Conservation (phyloP, 345 rosid species). For the Euphorbia lathyris region DNA sequence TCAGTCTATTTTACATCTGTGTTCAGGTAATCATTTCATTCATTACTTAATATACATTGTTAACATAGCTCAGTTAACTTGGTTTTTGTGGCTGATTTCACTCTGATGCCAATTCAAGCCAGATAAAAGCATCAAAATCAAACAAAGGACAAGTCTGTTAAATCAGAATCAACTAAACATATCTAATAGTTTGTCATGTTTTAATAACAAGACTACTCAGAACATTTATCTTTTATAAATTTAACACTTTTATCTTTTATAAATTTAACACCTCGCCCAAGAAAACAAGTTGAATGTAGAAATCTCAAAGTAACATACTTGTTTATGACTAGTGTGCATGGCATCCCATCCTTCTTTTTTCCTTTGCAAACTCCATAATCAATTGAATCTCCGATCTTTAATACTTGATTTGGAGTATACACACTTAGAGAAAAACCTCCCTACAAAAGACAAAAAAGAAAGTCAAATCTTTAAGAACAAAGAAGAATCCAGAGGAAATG, state of each 20-base stretch:
- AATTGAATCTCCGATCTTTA: constrained; percentile 73
- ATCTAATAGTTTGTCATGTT: neutral
- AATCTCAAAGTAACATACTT: constrained; percentile 42
- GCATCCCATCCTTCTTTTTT: constrained; percentile 68
- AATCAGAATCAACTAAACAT: neutral
- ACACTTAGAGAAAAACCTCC: constrained; percentile 78
- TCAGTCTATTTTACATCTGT: no score
- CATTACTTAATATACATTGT: no score
- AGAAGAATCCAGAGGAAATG: neutral
- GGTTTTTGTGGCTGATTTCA: neutral
- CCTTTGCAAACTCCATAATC: constrained; percentile 91
- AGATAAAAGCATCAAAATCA: neutral
- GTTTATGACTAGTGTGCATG: constrained; percentile 68
- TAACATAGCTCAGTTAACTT: no score
- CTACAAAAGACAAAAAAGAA: constrained; percentile 34
- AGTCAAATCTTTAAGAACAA: neutral
- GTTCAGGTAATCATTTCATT: no score
- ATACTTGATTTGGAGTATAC: constrained; percentile 55
- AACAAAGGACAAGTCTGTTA: neutral
- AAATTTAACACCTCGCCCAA: no score
- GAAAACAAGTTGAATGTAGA: constrained; percentile 3
- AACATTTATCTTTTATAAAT: neutral
- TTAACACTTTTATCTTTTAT: no score
- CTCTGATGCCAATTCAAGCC: neutral
- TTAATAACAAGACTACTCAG: neutral